phyloP scores from a whole-genome alignment of 2,329 filamentous ascomycete genomes.

The Leptosphaerulina australis region DNA sequence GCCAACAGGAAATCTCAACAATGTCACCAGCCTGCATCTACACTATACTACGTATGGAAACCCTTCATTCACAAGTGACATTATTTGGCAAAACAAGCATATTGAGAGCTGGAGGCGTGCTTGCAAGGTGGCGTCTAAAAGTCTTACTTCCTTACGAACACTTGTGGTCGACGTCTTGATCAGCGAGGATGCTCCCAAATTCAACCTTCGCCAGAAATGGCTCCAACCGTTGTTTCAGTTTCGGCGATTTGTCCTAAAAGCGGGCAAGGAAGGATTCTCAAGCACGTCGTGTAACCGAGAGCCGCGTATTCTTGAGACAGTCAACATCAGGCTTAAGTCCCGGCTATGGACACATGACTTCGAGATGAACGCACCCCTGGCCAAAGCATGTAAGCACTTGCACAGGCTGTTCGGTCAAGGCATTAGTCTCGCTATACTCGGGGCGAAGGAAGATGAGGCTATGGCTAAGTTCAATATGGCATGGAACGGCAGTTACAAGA shows the following conservation, averaged over 20 bases:
- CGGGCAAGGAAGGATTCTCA: background rate
- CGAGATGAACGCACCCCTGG: slow-evolving; percentile 13
- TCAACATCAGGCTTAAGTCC: slow-evolving; percentile 21
- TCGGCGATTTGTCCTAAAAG: slow-evolving; percentile 20
- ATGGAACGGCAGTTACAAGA: slow-evolving; percentile 28
- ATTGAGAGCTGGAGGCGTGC: slow-evolving; percentile 27
- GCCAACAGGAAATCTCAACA: slow-evolving; percentile 22
- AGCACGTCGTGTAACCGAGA: background rate
- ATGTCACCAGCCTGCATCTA: slow-evolving; percentile 38
- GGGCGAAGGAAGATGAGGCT: slow-evolving; percentile 35
- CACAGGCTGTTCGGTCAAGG: slow-evolving; percentile 38
- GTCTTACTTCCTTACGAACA: slow-evolving; percentile 27
- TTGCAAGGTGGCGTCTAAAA: slow-evolving; percentile 30
- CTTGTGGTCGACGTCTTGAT: slow-evolving; percentile 32
- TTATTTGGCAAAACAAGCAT: slow-evolving; percentile 37
- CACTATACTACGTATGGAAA: slow-evolving; percentile 40
- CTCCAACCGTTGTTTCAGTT: slow-evolving; percentile 40
- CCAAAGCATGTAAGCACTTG: slow-evolving; percentile 27
- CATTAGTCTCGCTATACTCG: slow-evolving; percentile 34
- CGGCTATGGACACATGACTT: slow-evolving; percentile 9
- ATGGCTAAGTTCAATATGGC: slow-evolving; percentile 34
- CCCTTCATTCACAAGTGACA: slow-evolving; percentile 18
- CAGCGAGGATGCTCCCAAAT: slow-evolving; percentile 23
- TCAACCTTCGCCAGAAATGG: slow-evolving; percentile 34
- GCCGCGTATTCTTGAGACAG: background rate